A percentile compares a stretch with the other conserved stretches of the same genome.
Evolutionary conservation across 2,329 filamentous ascomycete species (phyloP).

Genomic region (Cryphonectria radicalis): DNA sequence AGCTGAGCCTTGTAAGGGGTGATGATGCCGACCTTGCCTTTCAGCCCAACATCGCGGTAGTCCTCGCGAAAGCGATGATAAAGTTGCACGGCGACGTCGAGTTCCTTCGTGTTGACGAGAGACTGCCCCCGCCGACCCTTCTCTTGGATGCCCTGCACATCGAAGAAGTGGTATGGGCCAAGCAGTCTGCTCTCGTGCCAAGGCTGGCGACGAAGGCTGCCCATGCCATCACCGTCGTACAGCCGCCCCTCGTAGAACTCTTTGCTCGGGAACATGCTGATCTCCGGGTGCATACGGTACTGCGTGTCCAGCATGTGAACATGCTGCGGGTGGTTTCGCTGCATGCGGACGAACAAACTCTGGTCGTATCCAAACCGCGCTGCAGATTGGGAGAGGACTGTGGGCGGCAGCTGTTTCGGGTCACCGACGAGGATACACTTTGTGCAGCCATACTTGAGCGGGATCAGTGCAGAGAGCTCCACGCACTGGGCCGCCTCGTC

Average conservation of each 20-base stretch:
- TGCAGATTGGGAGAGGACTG: constrained; percentile 91
- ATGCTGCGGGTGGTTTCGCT: constrained; percentile 83
- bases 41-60: constrained; percentile 70
- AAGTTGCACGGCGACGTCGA: constrained; percentile 83
- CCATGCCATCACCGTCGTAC: constrained; percentile 85
- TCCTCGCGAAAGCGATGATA: constrained; percentile 80
- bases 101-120: constrained; percentile 83
- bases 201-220: constrained; percentile 70
- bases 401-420: constrained; percentile 95
- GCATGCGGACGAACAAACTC: constrained; percentile 98
- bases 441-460: constrained; percentile 93
- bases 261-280: constrained; percentile 85
- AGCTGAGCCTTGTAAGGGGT: constrained; percentile 97
- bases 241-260: constrained; percentile 92
- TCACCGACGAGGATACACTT: constrained; percentile 98
- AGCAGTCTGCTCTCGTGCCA: constrained; percentile 87
- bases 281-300: constrained; percentile 99
- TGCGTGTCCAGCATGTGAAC: constrained; percentile 96
- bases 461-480: constrained; percentile 93
- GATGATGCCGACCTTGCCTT: constrained; percentile 91
- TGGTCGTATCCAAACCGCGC: constrained; percentile 95
- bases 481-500: constrained; percentile 98
- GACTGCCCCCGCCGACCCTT: constrained; percentile 84
- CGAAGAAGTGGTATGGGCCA: constrained; percentile 95
- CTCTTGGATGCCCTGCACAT: constrained; percentile 86